Base-by-base conservation (phyloP, 2,329 filamentous ascomycete species). In the Sarocladium oryzae region DNA sequence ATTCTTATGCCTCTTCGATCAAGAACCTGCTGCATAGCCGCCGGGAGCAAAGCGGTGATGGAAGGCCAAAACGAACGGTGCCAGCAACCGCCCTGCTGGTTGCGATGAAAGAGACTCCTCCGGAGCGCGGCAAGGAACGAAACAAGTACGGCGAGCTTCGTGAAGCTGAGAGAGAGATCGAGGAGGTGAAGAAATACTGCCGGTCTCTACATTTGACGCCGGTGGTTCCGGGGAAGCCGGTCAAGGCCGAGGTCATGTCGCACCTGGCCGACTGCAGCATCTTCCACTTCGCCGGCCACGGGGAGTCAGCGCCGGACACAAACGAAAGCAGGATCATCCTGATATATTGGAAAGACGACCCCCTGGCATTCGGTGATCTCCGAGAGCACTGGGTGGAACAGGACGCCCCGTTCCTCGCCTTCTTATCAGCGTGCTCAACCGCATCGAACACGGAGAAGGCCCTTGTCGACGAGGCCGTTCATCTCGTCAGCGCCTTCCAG, bases 211-310 rank as follows among this genome's bases (percentile, higher is more conserved):
- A 7, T 7, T 15, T 36, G 33, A 15, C 8, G n/a, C 33, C 33
- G 8, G n/a, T 36, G 6, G n/a, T 18, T 15, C 15, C n/a, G 11
- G 8, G 8, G 8, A 7, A 36, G 5, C 33, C 33, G 15, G 7
- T 36, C 11, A 36, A 36, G 20, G 18, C 13, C 6, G 58, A 65
- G 2, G 52, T 69, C 1, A 2, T 68, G 1, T 9, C 16, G 0
- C 35, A 52, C 2, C 51, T 71, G 2, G 40, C 23, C 3, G 41
- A 24, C 1, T 67, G 63, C 55, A 55, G 58, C 10, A 63, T 73
- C 4, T 69, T 72, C 52, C 70, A 73, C 53, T 74, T 74, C 49
- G 69, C 71, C 1, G 66, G 71, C 6, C 70, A 71, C 50, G 69
- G 66, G 2, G 9, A 23, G 4, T 35, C 43, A 1, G 15, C 16